Base-by-base conservation (phyloP, 2,329 filamentous ascomycete genomes). In the Hawksworthiomyces lignivorus region DNA sequence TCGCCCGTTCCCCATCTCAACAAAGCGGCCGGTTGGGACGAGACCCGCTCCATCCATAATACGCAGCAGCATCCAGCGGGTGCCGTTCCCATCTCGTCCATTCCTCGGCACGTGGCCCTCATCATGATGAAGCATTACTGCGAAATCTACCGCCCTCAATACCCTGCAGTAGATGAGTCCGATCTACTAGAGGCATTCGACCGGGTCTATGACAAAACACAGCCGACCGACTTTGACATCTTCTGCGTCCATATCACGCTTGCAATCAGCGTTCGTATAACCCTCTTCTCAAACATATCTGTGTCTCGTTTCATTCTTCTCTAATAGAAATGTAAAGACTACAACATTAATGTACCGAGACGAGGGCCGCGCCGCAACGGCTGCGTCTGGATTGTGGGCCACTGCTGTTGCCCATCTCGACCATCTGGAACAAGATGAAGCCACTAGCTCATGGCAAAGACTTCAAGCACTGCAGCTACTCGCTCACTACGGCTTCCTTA, bases 121-220 rank as follows among this genome's bases (percentile, higher is more conserved):
- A 38, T 38, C 36, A 38, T 38, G 36, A 24, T 38, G 24, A 38
- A 38, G 17, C 36, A 38, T 26, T 38, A 38, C 26, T 38, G 36
- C 11, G 36, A 38, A 18, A 38, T 38, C 17, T 38, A 38, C 26
- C 36, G 36, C 17, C 36, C 36, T 9, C 36, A 38, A 19, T 38
- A 38, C 27, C 36, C 36, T 3, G 36, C 36, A 6, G 36, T 38
- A 10, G 36, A 38, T 2, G 36, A 38, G 18, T 14, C 17, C 4
- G 36, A 38, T 14, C 10, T 38, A 7, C 36, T 38, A 7, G 11
- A n/a, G n/a, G n/a, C n/a, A n/a, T n/a, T n/a, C n/a, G n/a, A n/a
- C n/a, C n/a, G n/a, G n/a, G n/a, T n/a, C 26, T 38, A 38, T 18
- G 36, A 38, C 36, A 38, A 38, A 9, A 7, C 24, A 4, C 24